Conservation (phyloP, 192 early-diverging fungal species). For the Polychytrium aggregatum region DNA sequence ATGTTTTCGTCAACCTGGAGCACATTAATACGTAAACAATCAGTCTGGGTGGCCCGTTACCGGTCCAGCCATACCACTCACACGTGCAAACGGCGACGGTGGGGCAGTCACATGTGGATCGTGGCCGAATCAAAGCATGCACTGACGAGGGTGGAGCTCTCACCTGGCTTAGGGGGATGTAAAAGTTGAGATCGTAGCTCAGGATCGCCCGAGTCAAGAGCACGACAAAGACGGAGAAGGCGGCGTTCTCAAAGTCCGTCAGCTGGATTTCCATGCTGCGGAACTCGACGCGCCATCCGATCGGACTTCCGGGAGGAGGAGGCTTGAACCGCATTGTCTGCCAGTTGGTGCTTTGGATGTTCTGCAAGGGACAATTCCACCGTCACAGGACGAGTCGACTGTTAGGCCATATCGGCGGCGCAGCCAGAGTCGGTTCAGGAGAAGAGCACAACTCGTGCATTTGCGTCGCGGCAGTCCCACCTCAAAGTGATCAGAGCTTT, state of each 20-base stretch:
- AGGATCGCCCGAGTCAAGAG: conserved; percentile 76
- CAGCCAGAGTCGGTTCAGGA: no score
- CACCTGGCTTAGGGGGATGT: conserved; percentile 91
- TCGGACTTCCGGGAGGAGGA: conserved; percentile 75
- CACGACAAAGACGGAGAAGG: conserved; percentile 83
- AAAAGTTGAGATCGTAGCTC: conserved; percentile 83
- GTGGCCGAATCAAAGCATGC: conserved; percentile 85
- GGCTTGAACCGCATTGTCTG: conserved; percentile 97
- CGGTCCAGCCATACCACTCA: no score
- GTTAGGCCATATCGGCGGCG: no score
- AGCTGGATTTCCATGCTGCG: conserved; percentile 87
- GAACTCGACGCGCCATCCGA: conserved; percentile 97
- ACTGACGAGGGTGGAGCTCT: conserved; percentile 73
- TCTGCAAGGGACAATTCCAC: no score
- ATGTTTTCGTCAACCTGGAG: conserved; percentile 82
- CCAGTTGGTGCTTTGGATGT: conserved; percentile 98
- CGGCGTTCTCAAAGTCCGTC: conserved; percentile 92
- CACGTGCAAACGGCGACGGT: no score
- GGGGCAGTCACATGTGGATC: conserved; percentile 17
- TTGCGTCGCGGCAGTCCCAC: no score
- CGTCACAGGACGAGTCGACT: no score
- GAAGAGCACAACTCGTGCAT: no score
- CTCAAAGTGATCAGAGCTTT: conserved; percentile 91
- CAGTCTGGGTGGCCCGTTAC: no score
- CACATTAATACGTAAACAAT: background rate